Evolutionary conservation across 495 filamentous ascomycete genomes (phyloP), one percentile per base, ranked within the genome.

Genomic region (Tuber umbilicatum): DNA sequence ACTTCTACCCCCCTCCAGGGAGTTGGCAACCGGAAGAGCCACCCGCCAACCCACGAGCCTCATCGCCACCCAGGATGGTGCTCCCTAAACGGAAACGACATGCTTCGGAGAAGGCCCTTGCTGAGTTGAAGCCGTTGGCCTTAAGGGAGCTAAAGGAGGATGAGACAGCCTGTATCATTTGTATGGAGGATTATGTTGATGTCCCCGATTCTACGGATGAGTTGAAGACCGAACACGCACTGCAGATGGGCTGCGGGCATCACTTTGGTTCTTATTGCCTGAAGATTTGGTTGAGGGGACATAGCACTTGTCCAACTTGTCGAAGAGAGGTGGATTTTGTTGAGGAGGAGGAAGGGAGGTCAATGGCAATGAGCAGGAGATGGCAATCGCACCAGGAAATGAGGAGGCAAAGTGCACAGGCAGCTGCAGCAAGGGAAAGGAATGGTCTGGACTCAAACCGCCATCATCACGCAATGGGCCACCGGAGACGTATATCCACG

Each of bases 251-350:
- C 23, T 81, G 79, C 40, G 79, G 79, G 37, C 79, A 81, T 69
- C 72, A 80, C 42, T 81, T 81, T 78, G 79, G 79, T 10, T 81
- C 78, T 43, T 74, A 80, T 68, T 81, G 79, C 39, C 67, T 81
- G 35, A 81, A 81, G 45, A 72, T 81, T 27, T 81, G 79, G 79
- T 50, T 81, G 39, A 77, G 75, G 31, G 74, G 80, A 23, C 79
- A 81, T 41, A 81, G 78, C 67, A 81, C 79, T 71, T 81, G 79
- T 27, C 79, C 79, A 39, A 79, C 79, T 12, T 81, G 79, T 50
- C 71, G 79, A 37, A 81, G 76, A 71, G 79, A 81, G 70, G 78
- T 81, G 42, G 79, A 81, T 42, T 81, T 80, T 64, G 74, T 81
- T 31, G 78, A 81, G 40, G 78, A 77, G 67, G 78, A 81, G 60